Percentiles rank a stretch among this genome's conserved stretches.
phyloP scores from a whole-genome alignment of 2,329 filamentous ascomycete genomes.

The Fragosphaeria purpurea region DNA sequence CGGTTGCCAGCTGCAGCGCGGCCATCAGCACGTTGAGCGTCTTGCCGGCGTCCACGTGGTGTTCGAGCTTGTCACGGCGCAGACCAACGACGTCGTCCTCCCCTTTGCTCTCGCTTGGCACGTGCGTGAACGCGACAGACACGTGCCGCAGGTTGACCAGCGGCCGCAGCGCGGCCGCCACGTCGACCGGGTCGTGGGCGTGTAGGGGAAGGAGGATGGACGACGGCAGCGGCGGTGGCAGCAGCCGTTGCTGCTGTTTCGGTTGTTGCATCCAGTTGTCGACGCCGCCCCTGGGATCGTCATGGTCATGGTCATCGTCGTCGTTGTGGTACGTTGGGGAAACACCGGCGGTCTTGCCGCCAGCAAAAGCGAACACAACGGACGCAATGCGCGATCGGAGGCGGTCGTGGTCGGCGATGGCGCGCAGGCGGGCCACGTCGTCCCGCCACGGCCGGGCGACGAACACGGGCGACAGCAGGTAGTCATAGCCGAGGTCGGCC shows the following conservation, averaged over 20 bases:
- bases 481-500: slow-evolving; percentile 33
- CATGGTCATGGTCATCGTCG: slow-evolving; percentile 22
- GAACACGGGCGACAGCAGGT: slow-evolving; percentile 31
- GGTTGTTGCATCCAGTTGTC: not conserved
- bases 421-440: slow-evolving; percentile 33
- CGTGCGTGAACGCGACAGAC: slow-evolving; percentile 30
- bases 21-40: slow-evolving; percentile 17
- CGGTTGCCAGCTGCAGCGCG: slow-evolving; percentile 10
- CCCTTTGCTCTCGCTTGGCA: slow-evolving; percentile 28
- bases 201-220: slow-evolving; percentile 16
- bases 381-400: slow-evolving; percentile 31
- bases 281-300: not conserved
- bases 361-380: slow-evolving; percentile 36
- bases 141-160: slow-evolving; percentile 31
- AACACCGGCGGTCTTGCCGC: slow-evolving; percentile 20
- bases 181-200: slow-evolving; percentile 15
- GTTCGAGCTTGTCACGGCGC: too few relatives aligned
- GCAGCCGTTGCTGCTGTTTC: slow-evolving; percentile 7
- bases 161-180: slow-evolving; percentile 25
- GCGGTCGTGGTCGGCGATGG: slow-evolving; percentile 32
- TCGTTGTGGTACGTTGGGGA: slow-evolving; percentile 24
- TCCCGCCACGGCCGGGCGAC: slow-evolving; percentile 33
- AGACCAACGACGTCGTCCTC: slow-evolving; percentile 17
- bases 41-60: slow-evolving; percentile 22
- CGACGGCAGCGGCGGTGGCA: slow-evolving; percentile 15